Evolutionary conservation across 1,284 basidiomycete genomes (phyloP).

Genomic region (Tilletiaria anomala): DNA sequence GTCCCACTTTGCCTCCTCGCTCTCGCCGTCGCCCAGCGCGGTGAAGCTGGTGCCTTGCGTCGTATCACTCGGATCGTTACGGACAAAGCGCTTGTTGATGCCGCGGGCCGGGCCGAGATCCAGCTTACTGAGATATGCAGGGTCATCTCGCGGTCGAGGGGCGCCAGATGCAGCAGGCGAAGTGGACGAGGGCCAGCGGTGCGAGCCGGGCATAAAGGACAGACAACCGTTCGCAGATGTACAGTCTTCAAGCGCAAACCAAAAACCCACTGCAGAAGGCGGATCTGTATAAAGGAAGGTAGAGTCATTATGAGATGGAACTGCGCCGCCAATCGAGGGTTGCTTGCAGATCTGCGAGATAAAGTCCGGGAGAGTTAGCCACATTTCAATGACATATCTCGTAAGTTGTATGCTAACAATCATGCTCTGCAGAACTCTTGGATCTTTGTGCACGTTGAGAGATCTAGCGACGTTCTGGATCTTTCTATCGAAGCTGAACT

Average conservation of each 20-base stretch:
- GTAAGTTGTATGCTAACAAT: too few species aligned
- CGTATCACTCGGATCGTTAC: conserved; percentile 7
- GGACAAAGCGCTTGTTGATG: conserved; percentile 24
- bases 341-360: conserved; percentile 41
- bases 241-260: conserved; percentile 73
- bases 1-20: conserved; percentile 18
- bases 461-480: conserved; percentile 15
- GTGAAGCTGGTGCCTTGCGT: conserved; percentile 16
- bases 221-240: conserved; percentile 23
- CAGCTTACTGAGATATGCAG: conserved; percentile 1
- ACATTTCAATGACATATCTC: too few species aligned
- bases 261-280: conserved; percentile 78
- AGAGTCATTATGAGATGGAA: conserved; percentile 46
- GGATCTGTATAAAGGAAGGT: conserved; percentile 68
- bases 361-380: too few species aligned
- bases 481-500: conserved; percentile 11
- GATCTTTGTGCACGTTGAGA: conserved; percentile 13
- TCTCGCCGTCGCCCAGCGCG: conserved; percentile 7
- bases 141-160: conserved; percentile 3
- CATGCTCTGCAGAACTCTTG: conserved; percentile 77
- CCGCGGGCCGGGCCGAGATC: conserved; percentile 13
- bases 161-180: neutral
- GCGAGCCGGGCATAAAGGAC: conserved; percentile 20
- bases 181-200: conserved; percentile 6
- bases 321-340: conserved; percentile 28